phyloP scores from a whole-genome alignment of 371 early-diverging fungal genomes.

The Mucor irregularis region DNA sequence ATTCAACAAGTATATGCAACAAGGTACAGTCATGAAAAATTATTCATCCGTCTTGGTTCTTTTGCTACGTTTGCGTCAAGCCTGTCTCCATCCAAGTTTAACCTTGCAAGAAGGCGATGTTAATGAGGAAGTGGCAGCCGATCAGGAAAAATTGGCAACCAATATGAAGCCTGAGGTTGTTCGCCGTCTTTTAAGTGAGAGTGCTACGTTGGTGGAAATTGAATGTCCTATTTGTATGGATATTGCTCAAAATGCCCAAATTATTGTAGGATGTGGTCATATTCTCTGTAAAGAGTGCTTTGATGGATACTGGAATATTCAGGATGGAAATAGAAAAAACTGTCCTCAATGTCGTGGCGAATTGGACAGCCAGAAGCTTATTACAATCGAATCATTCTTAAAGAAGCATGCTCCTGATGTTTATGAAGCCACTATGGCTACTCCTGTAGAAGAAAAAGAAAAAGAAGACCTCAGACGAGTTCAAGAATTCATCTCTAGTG shows the following conservation, averaged over 20 bases:
- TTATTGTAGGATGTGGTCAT: constrained; percentile 41
- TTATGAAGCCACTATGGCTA: background rate
- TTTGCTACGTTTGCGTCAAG: constrained; percentile 39
- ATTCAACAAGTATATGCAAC: constrained; percentile 50
- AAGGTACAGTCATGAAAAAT: constrained; percentile 59
- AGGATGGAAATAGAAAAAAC: constrained; percentile 17
- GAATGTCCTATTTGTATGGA: constrained; percentile 56
- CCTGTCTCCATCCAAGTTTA: constrained; percentile 42
- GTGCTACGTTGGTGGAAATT: constrained; percentile 12
- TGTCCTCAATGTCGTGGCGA: constrained; percentile 50
- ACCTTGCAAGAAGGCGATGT: constrained; percentile 23
- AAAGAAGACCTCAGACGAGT: background rate
- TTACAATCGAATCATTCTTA: constrained; percentile 29
- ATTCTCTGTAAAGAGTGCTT: constrained; percentile 50
- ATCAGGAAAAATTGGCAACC: constrained; percentile 8
- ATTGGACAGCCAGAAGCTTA: constrained; percentile 11
- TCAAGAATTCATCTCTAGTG: constrained; percentile 28
- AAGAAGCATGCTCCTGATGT: constrained; percentile 30
- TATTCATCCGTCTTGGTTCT: constrained; percentile 55
- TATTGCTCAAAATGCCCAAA: constrained; percentile 32
- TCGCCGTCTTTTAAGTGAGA: constrained; percentile 21
- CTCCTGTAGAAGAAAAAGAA: constrained; percentile 4
- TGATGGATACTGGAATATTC: constrained; percentile 27
- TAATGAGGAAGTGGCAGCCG: background rate
- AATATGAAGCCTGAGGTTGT: constrained; percentile 26